Evolutionary conservation across 179 eudicot species (phyloP).

Genomic region (Drosera spatulata): DNA sequence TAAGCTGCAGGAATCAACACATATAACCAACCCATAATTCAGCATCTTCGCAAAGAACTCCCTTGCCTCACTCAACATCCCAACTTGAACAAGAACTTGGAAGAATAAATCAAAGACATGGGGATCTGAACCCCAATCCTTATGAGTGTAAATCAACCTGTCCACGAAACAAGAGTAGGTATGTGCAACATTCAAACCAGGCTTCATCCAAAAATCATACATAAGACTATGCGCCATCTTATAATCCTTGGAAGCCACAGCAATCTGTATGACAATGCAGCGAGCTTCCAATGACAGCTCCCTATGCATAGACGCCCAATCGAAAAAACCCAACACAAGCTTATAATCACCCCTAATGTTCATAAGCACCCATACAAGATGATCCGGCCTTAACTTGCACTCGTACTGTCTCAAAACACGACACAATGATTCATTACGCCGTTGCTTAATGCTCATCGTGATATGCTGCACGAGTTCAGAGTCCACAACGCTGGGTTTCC

Average conservation of each 20-base stretch:
- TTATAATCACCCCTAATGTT: conserved; percentile 52
- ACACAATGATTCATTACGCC: conserved; percentile 45
- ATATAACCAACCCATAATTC: conserved; percentile 57
- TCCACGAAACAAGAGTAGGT: conserved; percentile 50
- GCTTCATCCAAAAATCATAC: conserved; percentile 47
- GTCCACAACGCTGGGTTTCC: conserved; percentile 53
- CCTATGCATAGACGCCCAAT: conserved; percentile 57
- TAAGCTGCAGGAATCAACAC: conserved; percentile 55
- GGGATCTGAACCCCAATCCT: conserved; percentile 86
- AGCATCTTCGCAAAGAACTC: conserved; percentile 56
- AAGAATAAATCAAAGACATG: conserved; percentile 76
- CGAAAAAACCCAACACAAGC: conserved; percentile 55
- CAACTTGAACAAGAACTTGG: conserved; percentile 62
- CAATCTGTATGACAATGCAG: conserved; percentile 69
- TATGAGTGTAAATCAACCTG: conserved; percentile 65
- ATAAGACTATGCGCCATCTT: conserved; percentile 42
- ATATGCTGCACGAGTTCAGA: conserved; percentile 60
- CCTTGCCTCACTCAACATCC: conserved; percentile 48
- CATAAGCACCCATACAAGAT: conserved; percentile 81
- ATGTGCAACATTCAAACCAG: conserved; percentile 30
- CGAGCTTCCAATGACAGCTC: conserved; percentile 72
- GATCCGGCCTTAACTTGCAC: conserved; percentile 46
- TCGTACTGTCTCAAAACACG: conserved; percentile 56
- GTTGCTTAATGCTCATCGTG: conserved; percentile 55
- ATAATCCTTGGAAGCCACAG: conserved; percentile 55